Base-by-base conservation (phyloP, 78 protist genomes). In the Carpediemonas membranifera region DNA sequence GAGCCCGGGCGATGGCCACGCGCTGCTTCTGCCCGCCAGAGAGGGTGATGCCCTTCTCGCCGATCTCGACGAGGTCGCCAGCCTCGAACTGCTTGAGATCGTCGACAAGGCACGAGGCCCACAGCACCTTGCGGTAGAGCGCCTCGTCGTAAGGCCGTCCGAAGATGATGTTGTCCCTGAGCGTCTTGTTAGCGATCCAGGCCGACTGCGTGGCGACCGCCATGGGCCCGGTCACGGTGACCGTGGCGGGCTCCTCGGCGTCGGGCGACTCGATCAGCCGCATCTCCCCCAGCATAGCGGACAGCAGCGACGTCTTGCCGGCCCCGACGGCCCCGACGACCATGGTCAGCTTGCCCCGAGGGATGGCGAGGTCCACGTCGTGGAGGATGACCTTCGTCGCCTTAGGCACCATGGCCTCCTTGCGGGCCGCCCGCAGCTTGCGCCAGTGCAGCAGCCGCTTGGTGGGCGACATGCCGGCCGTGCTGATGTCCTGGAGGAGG, bases 11-110 rank as follows among this genome's bases (percentile, higher is more conserved):
- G 1, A 94, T 65, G 33, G 84, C 62, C n/a, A 94, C 82, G 28
- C 98, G 82, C 64, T 75, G 87, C 71, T 94, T 91, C 82, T 93
- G 98, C 35, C 98, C 98, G 37, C 98, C 98, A 11, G 76, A 36
- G 7, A 95, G 76, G 68, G 87, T 93, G 44, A 92, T 71, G 47
- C 99, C 98, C 35, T 71, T 63, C 80, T 91, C 97, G 27, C 98
- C 98, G 57, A 94, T 91, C 65, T 85, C 92, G 24, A 88, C 77
- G 21, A 41, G 5, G 9, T 41, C 47, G 5, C 47, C 47, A 9
- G 47, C 47, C 5, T 9, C 9, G 47, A 41, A 41, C 47, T 41
- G 47, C 21, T 9, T 41, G 21, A 41, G 47, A 41, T 41, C 47
- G 47, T 5, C 21, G 21, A 5, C 9, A 5, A 41, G 47, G 47